Conservation (phyloP, 768 basidiomycete genomes). For the Mycena maculata region DNA sequence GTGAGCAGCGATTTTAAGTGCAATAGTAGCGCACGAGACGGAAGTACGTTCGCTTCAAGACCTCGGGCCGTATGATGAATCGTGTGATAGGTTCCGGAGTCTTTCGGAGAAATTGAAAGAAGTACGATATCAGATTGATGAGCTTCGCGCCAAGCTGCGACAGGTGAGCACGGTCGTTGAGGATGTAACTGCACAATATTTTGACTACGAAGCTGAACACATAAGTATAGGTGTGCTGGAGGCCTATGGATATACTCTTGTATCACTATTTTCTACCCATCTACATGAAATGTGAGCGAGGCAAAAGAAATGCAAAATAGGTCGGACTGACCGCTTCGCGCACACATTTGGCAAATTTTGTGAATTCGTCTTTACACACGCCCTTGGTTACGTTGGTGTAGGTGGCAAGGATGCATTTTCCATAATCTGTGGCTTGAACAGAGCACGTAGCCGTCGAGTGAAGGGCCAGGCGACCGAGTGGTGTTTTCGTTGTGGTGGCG, state of each 20-base stretch:
- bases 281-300: no score
- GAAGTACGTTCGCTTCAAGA: neutral
- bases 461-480: constrained; percentile 73
- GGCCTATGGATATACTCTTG: no score
- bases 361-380: constrained; percentile 87
- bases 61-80: neutral
- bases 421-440: constrained; percentile 81
- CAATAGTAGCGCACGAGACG: neutral
- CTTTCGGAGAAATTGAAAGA: no score
- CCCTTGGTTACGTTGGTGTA: constrained; percentile 90
- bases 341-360: constrained; percentile 85
- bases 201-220: no score
- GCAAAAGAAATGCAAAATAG: no score
- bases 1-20: no score
- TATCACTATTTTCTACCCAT: no score
- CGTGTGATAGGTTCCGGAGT: neutral
- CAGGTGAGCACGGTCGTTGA: no score
- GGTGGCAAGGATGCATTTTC: constrained; percentile 85
- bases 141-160: no score
- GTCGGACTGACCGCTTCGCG: constrained; percentile 71
- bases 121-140: no score
- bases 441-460: constrained; percentile 81
- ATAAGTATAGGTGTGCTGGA: no score
- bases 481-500: constrained; percentile 51
- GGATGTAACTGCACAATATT: no score